These are phyloP conservation scores for Amoeboaphelidium protococcarum DNA, from an alignment of 371 early-diverging fungal genomes.

Conservation along the genomic window DNA sequence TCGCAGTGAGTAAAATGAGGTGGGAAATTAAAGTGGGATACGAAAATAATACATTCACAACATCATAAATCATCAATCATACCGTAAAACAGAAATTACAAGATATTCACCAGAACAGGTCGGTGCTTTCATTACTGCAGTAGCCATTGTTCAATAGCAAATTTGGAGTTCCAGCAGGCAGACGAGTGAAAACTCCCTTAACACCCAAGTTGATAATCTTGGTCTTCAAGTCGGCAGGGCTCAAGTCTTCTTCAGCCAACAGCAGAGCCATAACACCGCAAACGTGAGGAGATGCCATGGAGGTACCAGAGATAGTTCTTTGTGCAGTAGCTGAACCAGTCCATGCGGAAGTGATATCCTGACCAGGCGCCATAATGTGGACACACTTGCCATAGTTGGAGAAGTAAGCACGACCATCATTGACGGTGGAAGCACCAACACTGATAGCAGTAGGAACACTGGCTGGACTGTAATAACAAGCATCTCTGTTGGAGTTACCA, in stretches of 20 bases:
- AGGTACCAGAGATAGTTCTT: neutral
- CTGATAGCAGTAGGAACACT: slow-evolving; percentile 18
- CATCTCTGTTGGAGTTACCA: slow-evolving; percentile 24
- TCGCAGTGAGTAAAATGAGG: no score
- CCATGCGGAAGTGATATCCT: neutral
- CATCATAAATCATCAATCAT: no score
- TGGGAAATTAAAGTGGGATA: no score
- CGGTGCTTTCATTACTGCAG: no score
- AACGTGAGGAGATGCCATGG: neutral
- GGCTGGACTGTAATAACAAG: slow-evolving; percentile 23
- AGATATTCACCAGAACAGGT: no score
- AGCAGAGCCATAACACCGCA: neutral
- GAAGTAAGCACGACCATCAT: slow-evolving; percentile 10
- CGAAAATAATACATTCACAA: no score
- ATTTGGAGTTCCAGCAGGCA: neutral
- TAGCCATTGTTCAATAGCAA: neutral
- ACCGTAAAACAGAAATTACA: no score
- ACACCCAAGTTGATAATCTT: neutral
- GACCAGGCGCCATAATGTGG: slow-evolving; percentile 19
- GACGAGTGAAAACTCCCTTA: neutral
- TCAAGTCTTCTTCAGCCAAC: neutral
- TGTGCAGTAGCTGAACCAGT: neutral
- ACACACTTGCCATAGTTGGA: slow-evolving; percentile 17
- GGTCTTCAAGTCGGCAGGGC: neutral
- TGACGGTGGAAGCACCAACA: slow-evolving; percentile 33